Conservation (phyloP, 2,329 filamentous ascomycete species). For the Ceratocystis harringtonii region DNA sequence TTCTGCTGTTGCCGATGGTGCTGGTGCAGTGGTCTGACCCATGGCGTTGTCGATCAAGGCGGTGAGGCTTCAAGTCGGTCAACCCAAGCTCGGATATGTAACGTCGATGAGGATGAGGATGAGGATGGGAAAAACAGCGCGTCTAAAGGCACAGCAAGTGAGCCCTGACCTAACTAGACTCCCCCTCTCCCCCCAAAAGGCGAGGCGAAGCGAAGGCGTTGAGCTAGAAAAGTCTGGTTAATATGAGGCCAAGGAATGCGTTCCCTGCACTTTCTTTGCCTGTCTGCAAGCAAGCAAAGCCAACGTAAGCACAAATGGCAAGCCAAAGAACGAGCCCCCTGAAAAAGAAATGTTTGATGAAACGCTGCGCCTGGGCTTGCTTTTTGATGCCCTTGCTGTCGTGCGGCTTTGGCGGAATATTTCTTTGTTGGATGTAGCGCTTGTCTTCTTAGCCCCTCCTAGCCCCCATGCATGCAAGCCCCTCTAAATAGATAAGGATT, state of each 20-base stretch:
- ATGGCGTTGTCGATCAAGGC: constrained; percentile 5
- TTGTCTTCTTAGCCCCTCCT: background rate
- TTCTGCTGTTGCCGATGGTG: background rate
- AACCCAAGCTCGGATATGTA: background rate
- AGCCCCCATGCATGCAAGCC: background rate
- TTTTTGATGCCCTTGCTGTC: background rate
- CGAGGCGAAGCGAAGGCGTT: constrained; percentile 2
- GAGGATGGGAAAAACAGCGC: background rate
- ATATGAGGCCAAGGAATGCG: background rate
- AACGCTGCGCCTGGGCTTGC: background rate
- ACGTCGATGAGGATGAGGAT: background rate
- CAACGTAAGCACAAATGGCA: background rate
- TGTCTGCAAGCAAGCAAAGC: background rate
- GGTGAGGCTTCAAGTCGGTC: background rate
- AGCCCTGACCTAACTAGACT: no score
- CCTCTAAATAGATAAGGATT: background rate
- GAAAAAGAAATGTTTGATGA: background rate
- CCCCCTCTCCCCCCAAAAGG: background rate
- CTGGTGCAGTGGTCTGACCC: constrained; percentile 2
- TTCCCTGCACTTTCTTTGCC: background rate
- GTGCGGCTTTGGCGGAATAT: background rate
- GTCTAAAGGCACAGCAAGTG: background rate
- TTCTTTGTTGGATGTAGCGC: background rate
- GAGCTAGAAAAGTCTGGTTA: background rate
- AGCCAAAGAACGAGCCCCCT: background rate